These are phyloP conservation scores for Litchi chinensis DNA, from an alignment of 345 rosid species.

Conservation along the genomic window DNA sequence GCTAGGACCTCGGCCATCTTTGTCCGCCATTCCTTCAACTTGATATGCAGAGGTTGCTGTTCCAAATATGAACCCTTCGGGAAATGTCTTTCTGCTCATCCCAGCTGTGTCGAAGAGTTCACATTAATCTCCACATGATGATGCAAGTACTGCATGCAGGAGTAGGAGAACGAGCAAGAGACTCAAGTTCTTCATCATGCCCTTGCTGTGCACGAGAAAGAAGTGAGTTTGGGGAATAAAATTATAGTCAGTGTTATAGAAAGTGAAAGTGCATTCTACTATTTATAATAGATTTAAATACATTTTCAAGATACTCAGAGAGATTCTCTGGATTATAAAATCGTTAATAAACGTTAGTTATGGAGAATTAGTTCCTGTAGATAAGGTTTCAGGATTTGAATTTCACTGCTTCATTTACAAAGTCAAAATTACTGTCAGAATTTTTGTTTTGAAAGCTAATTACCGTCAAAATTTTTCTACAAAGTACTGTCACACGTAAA, in stretches of 20 bases:
- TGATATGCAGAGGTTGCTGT: conserved; percentile 61
- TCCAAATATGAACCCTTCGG: conserved; percentile 48
- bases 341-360: background rate
- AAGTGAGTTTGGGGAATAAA: too few species aligned
- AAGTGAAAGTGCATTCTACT: too few species aligned
- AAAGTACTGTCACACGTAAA: too few species aligned
- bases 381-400: background rate
- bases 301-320: too few species aligned
- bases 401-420: background rate
- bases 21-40: conserved; percentile 64
- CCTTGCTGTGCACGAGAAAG: background rate
- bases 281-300: too few species aligned
- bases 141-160: background rate
- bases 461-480: too few species aligned
- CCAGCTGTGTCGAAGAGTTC: conserved; percentile 44
- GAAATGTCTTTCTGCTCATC: conserved; percentile 41
- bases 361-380: background rate
- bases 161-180: background rate
- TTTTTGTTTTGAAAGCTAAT: too few species aligned
- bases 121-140: background rate
- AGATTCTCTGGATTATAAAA: background rate
- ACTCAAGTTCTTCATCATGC: background rate
- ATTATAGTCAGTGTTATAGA: too few species aligned
- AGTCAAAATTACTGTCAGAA: background rate
- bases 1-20: conserved; percentile 65